phyloP scores from a whole-genome alignment of 2,329 filamentous ascomycete genomes.

The Ambrosiella cleistominuta region DNA sequence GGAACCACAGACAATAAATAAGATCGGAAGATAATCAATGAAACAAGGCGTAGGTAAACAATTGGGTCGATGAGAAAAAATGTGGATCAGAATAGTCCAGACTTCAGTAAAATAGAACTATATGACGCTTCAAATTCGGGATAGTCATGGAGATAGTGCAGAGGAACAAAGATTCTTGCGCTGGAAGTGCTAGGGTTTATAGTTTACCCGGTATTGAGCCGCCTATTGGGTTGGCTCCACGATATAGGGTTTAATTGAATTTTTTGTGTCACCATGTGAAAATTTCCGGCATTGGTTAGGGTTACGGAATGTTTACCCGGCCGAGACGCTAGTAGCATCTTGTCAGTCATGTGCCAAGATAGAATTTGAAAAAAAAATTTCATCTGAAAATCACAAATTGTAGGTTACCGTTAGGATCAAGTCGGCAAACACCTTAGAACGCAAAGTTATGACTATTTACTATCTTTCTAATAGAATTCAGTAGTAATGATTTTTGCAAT shows the following conservation, averaged over 20 bases:
- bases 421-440: neutral
- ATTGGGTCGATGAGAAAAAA: neutral
- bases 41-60: neutral
- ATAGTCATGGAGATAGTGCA: neutral
- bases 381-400: neutral
- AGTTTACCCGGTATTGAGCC: constrained; percentile 10
- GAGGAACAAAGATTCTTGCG: constrained; percentile 2
- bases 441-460: no score
- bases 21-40: neutral
- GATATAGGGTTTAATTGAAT: neutral
- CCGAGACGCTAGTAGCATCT: neutral
- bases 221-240: neutral
- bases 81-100: neutral
- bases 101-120: neutral
- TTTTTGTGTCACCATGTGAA: neutral
- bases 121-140: constrained; percentile 9
- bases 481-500: neutral
- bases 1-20: neutral
- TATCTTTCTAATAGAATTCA: neutral
- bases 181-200: neutral
- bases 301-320: neutral
- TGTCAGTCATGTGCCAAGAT: neutral
- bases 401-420: neutral
- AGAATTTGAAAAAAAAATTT: neutral
- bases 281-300: neutral